Conservation (phyloP, 2,329 filamentous ascomycete species). For the Hymenoscyphus fructigenus region DNA sequence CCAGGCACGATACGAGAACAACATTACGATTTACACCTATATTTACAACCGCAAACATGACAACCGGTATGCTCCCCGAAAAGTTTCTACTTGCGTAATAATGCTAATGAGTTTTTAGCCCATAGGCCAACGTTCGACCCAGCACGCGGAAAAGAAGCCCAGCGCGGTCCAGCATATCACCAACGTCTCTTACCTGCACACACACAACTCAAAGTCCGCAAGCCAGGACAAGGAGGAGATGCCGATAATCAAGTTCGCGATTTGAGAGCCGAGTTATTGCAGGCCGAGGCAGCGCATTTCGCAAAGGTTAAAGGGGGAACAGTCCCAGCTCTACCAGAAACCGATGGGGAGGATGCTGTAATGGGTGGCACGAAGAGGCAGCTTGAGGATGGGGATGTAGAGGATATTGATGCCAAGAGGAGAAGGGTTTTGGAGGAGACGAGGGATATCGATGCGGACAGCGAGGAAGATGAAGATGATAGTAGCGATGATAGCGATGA, state of each 20-base stretch:
- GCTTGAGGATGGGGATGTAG: constrained; percentile 55
- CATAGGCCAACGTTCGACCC: constrained; percentile 95
- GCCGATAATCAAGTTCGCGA: constrained; percentile 72
- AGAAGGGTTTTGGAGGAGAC: constrained; percentile 85
- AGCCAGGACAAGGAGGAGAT: constrained; percentile 86
- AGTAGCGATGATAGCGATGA: constrained; percentile 65
- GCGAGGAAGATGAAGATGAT: constrained; percentile 61
- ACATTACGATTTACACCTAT: constrained; percentile 1
- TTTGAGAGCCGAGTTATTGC: constrained; percentile 83
- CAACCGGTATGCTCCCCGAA: constrained; percentile 38
- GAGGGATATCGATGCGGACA: constrained; percentile 81
- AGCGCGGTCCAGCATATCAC: constrained; percentile 91
- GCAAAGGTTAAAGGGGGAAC: constrained; percentile 74
- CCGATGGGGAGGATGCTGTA: constrained; percentile 39
- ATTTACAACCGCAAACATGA: constrained; percentile 47
- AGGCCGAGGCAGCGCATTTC: constrained; percentile 84
- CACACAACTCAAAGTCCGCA: constrained; percentile 85
- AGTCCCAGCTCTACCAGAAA: constrained; percentile 30
- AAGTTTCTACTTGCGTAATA: not conserved
- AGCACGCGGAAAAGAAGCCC: constrained; percentile 90
- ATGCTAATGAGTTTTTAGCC: constrained; percentile 45
- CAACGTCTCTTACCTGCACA: constrained; percentile 93
- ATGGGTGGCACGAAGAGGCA: constrained; percentile 67
- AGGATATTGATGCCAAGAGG: constrained; percentile 78
- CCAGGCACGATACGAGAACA: not conserved